Evolutionary conservation across 2,329 filamentous ascomycete species (phyloP), one percentile per base, ranked within the genome.

Genomic region (Helotiales sp.): DNA sequence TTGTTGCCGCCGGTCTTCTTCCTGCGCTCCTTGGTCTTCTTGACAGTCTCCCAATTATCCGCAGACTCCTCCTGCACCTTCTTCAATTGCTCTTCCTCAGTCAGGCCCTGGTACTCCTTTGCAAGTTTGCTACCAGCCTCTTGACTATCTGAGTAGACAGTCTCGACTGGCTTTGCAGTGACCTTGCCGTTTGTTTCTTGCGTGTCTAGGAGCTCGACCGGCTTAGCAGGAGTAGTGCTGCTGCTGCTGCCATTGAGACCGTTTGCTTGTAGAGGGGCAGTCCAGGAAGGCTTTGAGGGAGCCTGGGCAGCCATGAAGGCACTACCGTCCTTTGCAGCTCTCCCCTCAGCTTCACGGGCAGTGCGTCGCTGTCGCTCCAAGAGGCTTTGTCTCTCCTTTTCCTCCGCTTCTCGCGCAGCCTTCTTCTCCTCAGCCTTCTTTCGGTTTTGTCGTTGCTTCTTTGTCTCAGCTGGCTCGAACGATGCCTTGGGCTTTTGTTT

Each of bases 371-470:
- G 93, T 72, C 89, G 87, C 78, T 97, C 92, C 68, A 90, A 79
- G 60, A 90, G 80, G 34, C 78, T 77, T 77, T 91, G 90, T 70
- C 93, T 88, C 69, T 90, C 81, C 70, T 86, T 84, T 76, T 97
- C 93, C 0, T 88, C 85, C 67, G 90, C 88, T 70, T 93, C 88
- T 29, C 89, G 86, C 57, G 84, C 81, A 29, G 81, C 79, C 80
- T 91, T 95, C 69, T 86, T 86, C 57, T 86, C 88, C 75, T 96
- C 92, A 34, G 84, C 86, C 85, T 96, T 97, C 78, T 89, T 86
- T 66, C 88, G 85, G 77, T 96, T 95, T 79, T 97, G 93, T 59
- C 92, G 87, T 78, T 96, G 91, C 81, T 97, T 97, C 88, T 97
- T 97, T 19, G 88, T 89, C 79, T 96, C 90, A 17, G 82, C 83